Percentiles rank a stretch among this genome's conserved stretches.
Evolutionary conservation across 768 basidiomycete species (phyloP).

Genomic region (Macrolepiota fuliginosa): DNA sequence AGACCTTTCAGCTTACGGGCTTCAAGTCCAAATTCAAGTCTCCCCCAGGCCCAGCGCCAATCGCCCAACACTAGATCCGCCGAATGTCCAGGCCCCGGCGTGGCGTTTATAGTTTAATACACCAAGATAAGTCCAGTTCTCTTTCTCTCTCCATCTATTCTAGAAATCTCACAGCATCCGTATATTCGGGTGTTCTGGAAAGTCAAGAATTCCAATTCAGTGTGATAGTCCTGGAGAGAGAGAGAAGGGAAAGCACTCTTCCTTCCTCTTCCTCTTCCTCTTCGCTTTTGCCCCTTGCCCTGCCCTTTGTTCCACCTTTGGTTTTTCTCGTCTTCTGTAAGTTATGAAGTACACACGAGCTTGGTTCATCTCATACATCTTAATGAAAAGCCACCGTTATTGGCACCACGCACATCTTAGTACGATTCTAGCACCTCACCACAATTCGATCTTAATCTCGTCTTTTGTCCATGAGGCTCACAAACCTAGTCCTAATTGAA

Average conservation of each 20-base stretch:
- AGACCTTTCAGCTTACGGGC: not conserved
- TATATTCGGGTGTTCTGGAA: not conserved
- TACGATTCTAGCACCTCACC: too few relatives aligned
- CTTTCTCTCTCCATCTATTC: not conserved
- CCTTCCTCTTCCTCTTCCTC: not conserved
- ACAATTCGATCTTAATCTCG: not conserved
- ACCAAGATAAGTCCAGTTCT: not conserved
- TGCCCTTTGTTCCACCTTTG: not conserved
- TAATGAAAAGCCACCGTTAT: not conserved
- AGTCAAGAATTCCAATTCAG: not conserved
- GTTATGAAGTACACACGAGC: not conserved
- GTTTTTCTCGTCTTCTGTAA: not conserved
- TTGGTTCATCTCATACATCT: not conserved
- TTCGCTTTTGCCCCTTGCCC: not conserved
- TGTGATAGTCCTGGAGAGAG: too few relatives aligned
- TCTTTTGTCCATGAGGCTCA: not conserved
- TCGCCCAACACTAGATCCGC: not conserved
- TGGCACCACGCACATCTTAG: not conserved
- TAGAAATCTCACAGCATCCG: not conserved
- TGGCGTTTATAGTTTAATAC: conserved; percentile 4
- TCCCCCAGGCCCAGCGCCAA: not conserved
- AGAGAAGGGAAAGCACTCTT: not conserved
- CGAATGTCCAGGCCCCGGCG: not conserved
- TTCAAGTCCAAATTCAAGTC: not conserved
- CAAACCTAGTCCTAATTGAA: not conserved